Evolutionary conservation across 2,329 filamentous ascomycete species (phyloP), one percentile per base, ranked within the genome.

Genomic region (Aspergillus nomiae): DNA sequence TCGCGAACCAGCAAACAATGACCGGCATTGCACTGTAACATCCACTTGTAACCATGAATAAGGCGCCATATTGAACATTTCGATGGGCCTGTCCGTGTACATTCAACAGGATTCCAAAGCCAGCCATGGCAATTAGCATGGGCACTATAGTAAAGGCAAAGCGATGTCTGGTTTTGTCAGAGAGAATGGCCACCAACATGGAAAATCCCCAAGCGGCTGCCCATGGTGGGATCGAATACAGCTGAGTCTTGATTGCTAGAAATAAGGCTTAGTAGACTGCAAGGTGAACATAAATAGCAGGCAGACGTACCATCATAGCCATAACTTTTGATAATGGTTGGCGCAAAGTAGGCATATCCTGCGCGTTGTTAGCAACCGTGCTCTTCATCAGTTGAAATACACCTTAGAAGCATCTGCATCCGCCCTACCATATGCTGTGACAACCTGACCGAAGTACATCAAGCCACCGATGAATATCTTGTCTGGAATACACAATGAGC

Each of bases 1-100:
- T 92, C 69, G 89, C 90, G 76, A 90, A 93, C 90, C 91, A 94
- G 75, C 90, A 93, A 9, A 93, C 86, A 50, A 93, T 87, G 34
- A 97, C 89, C 0, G 94, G 93, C 90, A 97, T 94, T n/a, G 93
- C 92, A 1, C 88, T 89, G 78, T 96, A 97, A 0, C 87, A 85
- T 56, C 92, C 92, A 80, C 89, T 89, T 2, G 91, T 90, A 56
- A 96, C 87, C 36, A 97, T 81, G 81, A 96, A 96, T 0, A 97
- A 84, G 0, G 90, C 91, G 0, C 83, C 90, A 71, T 97, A 97
- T 75, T 95, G 86, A 8, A 92, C 78, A 14, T 84, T 66, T 0
- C 80, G 81, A 74, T 92, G 86, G 16, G 64, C 69, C 8, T 62
- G 59, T 73, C 90, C 78, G 75, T 94, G 90, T 6, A 94, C 86